These are phyloP conservation scores for Tuber borchii DNA, from an alignment of 495 filamentous ascomycete genomes.

Conservation along the genomic window DNA sequence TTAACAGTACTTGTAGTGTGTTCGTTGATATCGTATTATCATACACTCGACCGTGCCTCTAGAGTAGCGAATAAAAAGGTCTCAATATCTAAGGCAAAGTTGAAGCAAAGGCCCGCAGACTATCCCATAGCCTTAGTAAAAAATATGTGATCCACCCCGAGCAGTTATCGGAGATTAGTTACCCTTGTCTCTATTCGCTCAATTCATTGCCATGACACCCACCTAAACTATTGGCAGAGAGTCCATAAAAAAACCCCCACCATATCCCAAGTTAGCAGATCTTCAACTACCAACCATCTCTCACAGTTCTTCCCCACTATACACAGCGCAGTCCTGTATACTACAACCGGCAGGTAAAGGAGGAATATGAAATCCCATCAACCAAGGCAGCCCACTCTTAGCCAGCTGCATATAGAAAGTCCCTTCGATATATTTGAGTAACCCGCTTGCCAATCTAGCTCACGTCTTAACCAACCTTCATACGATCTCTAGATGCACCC, in stretches of 20 bases:
- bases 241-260: not conserved
- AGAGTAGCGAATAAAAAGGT: not conserved
- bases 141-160: not conserved
- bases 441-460: not conserved
- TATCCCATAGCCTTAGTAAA: not conserved
- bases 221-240: not conserved
- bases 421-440: not conserved
- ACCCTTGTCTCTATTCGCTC: not conserved
- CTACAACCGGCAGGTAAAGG: too few relatives aligned
- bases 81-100: not conserved
- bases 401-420: not conserved
- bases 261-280: not conserved
- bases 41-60: not conserved
- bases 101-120: not conserved
- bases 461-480: not conserved
- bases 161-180: not conserved
- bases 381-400: not conserved
- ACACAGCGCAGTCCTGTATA: not conserved
- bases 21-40: not conserved
- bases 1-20: too few relatives aligned
- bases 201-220: not conserved
- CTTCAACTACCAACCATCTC: not conserved
- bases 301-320: not conserved
- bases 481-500: not conserved
- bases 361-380: not conserved